Percentiles rank a stretch among this genome's conserved stretches.
Conservation (phyloP, 257 asterid species). For the Lavandula angustifolia region DNA sequence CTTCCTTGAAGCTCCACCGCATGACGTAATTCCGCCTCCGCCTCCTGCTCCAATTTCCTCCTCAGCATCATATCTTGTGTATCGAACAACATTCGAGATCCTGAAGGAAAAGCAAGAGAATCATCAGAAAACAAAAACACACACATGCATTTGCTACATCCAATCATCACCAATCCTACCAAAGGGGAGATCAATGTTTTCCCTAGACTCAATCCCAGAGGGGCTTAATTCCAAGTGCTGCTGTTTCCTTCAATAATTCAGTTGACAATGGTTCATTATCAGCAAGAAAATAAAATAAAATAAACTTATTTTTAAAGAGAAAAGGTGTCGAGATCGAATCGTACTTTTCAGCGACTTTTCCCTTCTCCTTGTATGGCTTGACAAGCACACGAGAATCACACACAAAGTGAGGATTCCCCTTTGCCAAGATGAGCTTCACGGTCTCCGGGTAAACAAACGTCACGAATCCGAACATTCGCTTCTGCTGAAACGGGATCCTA, state of each 20-base stretch:
- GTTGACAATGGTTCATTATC: background rate
- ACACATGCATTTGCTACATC: too few relatives aligned
- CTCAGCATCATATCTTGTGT: conserved; percentile 77
- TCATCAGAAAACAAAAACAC: background rate
- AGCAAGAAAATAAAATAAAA: background rate
- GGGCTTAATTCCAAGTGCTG: conserved; percentile 79
- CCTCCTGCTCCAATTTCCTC: conserved; percentile 84
- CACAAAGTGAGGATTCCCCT: conserved; percentile 97
- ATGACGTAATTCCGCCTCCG: conserved; percentile 76
- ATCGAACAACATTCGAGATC: conserved; percentile 64
- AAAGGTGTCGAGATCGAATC: background rate
- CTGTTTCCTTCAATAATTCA: conserved; percentile 52
- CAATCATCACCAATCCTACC: conserved; percentile 43
- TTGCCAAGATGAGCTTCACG: conserved; percentile 84
- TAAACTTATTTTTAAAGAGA: background rate
- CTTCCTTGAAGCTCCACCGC: conserved; percentile 79
- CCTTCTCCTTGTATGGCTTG: conserved; percentile 98
- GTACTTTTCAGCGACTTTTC: conserved; percentile 82
- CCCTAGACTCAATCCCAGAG: conserved; percentile 67
- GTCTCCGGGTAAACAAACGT: conserved; percentile 84
- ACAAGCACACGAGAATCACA: conserved; percentile 99
- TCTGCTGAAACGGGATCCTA: conserved; percentile 96
- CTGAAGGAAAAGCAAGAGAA: conserved; percentile 32
- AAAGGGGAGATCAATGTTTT: conserved; percentile 68
- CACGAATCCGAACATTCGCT: conserved; percentile 97